Conservation (phyloP, 345 rosid genomes). For the Salix udensis region DNA sequence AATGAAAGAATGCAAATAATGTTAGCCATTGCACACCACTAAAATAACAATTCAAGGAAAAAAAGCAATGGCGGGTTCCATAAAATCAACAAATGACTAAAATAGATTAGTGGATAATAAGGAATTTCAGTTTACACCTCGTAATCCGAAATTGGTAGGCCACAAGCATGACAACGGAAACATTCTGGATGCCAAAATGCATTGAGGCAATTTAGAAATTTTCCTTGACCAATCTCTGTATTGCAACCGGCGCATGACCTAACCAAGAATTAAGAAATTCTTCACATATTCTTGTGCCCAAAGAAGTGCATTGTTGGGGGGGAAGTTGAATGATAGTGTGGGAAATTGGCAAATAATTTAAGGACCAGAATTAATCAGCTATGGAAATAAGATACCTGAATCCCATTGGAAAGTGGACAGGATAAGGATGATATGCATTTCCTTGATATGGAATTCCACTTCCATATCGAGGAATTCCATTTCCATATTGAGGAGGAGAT, state of each 20-base stretch:
- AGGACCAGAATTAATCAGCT: background rate
- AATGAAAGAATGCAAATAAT: slow-evolving; percentile 2
- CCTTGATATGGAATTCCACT: slow-evolving; percentile 26
- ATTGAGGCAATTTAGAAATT: slow-evolving; percentile 32
- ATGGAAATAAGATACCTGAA: slow-evolving; percentile 52
- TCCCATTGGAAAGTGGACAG: slow-evolving; percentile 55
- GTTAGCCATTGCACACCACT: slow-evolving; percentile 17
- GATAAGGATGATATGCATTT: slow-evolving; percentile 42
- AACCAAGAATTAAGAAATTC: background rate
- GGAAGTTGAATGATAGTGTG: background rate
- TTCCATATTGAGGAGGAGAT: slow-evolving; percentile 46
- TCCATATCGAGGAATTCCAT: slow-evolving; percentile 28
- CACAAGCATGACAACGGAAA: slow-evolving; percentile 31
- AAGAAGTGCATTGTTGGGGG: background rate
- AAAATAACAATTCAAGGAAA: slow-evolving; percentile 10
- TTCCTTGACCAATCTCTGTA: slow-evolving; percentile 33
- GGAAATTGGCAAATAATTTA: background rate
- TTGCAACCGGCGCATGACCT: slow-evolving; percentile 37
- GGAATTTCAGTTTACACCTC: slow-evolving; percentile 22
- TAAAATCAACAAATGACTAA: slow-evolving; percentile 1
- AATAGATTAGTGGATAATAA: background rate
- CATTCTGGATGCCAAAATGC: slow-evolving; percentile 37
- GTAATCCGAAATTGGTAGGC: slow-evolving; percentile 27
- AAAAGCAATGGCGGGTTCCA: background rate
- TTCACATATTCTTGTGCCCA: slow-evolving; percentile 1